phyloP scores from a whole-genome alignment of 345 rosid species.

The Salix exigua region DNA sequence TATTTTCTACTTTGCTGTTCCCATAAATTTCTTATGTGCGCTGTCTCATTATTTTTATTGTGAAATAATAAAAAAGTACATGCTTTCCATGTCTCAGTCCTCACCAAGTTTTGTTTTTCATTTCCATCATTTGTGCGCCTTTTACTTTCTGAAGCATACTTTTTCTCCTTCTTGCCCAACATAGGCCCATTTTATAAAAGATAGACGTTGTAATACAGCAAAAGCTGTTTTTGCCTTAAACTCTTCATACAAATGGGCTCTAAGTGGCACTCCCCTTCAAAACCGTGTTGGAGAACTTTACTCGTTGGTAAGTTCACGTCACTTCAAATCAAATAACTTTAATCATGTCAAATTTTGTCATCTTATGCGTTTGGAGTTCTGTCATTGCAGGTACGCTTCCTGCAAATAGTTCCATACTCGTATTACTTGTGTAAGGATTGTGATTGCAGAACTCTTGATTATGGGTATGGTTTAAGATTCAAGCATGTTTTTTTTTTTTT shows the following conservation, averaged over 20 bases:
- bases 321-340: slow-evolving; percentile 9
- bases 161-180: background rate
- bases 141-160: background rate
- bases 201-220: slow-evolving; percentile 85
- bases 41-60: too few relatives aligned
- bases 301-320: slow-evolving; percentile 63
- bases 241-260: slow-evolving; percentile 84
- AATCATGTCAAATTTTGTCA: slow-evolving; percentile 12
- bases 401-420: slow-evolving; percentile 81
- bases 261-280: slow-evolving; percentile 98
- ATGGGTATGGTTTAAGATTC: slow-evolving; percentile 46
- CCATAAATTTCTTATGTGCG: too few relatives aligned
- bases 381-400: slow-evolving; percentile 73
- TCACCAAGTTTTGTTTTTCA: background rate
- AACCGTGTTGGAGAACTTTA: slow-evolving; percentile 98
- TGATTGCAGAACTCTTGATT: slow-evolving; percentile 84
- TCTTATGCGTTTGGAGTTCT: slow-evolving; percentile 18
- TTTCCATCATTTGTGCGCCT: background rate
- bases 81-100: background rate
- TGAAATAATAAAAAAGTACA: too few relatives aligned
- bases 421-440: slow-evolving; percentile 95
- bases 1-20: too few relatives aligned
- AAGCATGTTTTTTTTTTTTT: background rate
- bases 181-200: slow-evolving; percentile 91
- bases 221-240: slow-evolving; percentile 82